Evolutionary conservation across 2,329 filamentous ascomycete genomes (phyloP), one percentile per base, ranked within the genome.

Genomic region (Hypoxylon sp.): DNA sequence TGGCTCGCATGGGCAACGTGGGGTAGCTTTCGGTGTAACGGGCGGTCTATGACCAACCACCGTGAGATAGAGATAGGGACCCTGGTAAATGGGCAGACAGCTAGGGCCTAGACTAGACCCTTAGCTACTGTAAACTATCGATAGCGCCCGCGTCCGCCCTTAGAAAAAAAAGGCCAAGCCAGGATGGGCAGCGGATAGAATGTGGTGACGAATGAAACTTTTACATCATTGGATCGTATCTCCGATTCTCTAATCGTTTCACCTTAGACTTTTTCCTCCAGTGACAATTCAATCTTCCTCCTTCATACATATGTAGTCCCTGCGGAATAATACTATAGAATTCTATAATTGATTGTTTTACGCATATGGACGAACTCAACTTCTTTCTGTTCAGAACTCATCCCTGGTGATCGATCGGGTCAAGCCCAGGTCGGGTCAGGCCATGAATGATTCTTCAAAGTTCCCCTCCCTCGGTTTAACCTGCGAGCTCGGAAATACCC

Each of bases 151-250:
- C 57, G n/a, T 23, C 41, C 21, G 17, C 46, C 23, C n/a, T 14
- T 13, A 5, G 23, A 25, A 46, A 50, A 36, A 25, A 46, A 50
- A 60, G 63, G 57, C 43, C 43, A 34, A 34, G 41, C 32, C 32
- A 52, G 23, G 51, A 34, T n/a, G 34, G 34, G 34, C 11, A 36
- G 34, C 23, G 34, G 34, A 3, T 36, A 36, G 17, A 43, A 59
- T 58, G 58, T 49, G 23, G 51, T 59, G 52, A 65, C 55, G 57
- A 65, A 41, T 58, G 38, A 28, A 34, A n/a, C 46, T 57, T 63
- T 56, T 67, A 64, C 67, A 66, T 69, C 63, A 66, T 67, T 67
- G 48, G 55, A 55, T 67, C 67, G 67, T 66, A 69, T 67, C 67
- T 66, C 60, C 63, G 66, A 68, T 38, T 67, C 56, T 23, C 63